Evolutionary conservation across 1,284 basidiomycete genomes (phyloP).

Genomic region (Microbotryum scabiosae): DNA sequence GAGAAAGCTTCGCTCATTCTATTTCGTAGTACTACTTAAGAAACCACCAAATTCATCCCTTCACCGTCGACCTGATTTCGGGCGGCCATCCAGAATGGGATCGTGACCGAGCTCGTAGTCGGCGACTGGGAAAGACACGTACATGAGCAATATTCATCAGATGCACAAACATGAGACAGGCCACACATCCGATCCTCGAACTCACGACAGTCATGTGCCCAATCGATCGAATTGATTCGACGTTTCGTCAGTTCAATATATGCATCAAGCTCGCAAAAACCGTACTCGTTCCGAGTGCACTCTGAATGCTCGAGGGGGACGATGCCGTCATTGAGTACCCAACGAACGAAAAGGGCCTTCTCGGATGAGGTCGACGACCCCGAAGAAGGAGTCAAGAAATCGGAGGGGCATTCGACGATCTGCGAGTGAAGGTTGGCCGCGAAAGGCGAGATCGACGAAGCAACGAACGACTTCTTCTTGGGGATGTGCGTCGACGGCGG

Average conservation of each 20-base stretch:
- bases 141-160: background rate
- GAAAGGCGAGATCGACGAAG: constrained; percentile 50
- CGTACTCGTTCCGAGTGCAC: constrained; percentile 40
- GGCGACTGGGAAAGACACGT: constrained; percentile 4
- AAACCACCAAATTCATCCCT: too few relatives aligned
- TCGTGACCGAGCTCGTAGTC: background rate
- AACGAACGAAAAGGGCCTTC: constrained; percentile 36
- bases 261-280: constrained; percentile 50
- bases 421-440: constrained; percentile 54
- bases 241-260: constrained; percentile 50
- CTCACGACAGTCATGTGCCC: constrained; percentile 37
- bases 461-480: constrained; percentile 47
- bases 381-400: constrained; percentile 34
- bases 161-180: too few relatives aligned
- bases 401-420: constrained; percentile 48
- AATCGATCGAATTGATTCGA: constrained; percentile 46
- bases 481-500: constrained; percentile 65
- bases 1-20: too few relatives aligned
- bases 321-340: constrained; percentile 49
- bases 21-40: too few relatives aligned
- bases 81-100: constrained; percentile 12
- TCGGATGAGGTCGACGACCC: constrained; percentile 32
- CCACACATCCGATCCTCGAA: background rate
- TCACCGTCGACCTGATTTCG: background rate
- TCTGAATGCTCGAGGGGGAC: constrained; percentile 51